Conservation (phyloP, 306 rosid genomes). For the Fagus crenata region DNA sequence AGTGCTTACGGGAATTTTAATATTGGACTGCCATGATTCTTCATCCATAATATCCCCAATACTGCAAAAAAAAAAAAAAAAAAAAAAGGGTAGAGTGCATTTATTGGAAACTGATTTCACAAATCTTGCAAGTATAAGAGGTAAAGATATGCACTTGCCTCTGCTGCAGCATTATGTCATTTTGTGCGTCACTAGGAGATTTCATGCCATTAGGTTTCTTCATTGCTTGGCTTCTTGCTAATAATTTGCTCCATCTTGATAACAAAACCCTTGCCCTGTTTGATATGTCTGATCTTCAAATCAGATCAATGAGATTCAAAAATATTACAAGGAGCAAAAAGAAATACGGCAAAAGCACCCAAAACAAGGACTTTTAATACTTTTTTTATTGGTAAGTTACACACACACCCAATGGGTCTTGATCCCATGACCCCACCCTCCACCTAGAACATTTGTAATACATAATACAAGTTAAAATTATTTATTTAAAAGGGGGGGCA, state of each 20-base stretch:
- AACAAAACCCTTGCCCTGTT: slow-evolving; percentile 96
- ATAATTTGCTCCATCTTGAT: slow-evolving; percentile 88
- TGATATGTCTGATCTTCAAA: slow-evolving; percentile 96
- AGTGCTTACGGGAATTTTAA: slow-evolving; percentile 63
- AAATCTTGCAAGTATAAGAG: slow-evolving; percentile 19
- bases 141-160: slow-evolving; percentile 58
- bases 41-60: slow-evolving; percentile 59
- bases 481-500: neutral
- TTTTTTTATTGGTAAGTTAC: no score
- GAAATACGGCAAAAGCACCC: slow-evolving; percentile 21
- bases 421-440: no score
- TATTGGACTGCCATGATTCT: slow-evolving; percentile 68
- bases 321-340: slow-evolving; percentile 32
- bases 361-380: no score
- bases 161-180: slow-evolving; percentile 57
- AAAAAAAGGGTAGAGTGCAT: slow-evolving; percentile 22
- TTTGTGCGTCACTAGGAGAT: slow-evolving; percentile 47
- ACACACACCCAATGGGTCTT: no score
- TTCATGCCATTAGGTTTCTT: slow-evolving; percentile 71
- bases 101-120: slow-evolving; percentile 26
- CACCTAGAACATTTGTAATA: no score
- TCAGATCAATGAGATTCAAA: slow-evolving; percentile 72
- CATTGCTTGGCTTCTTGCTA: slow-evolving; percentile 69
- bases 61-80: slow-evolving; percentile 54
- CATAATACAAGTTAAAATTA: neutral